Evolutionary conservation across 1,284 basidiomycete genomes (phyloP), one percentile per base, ranked within the genome.

Genomic region (Quambalaria eucalypti): DNA sequence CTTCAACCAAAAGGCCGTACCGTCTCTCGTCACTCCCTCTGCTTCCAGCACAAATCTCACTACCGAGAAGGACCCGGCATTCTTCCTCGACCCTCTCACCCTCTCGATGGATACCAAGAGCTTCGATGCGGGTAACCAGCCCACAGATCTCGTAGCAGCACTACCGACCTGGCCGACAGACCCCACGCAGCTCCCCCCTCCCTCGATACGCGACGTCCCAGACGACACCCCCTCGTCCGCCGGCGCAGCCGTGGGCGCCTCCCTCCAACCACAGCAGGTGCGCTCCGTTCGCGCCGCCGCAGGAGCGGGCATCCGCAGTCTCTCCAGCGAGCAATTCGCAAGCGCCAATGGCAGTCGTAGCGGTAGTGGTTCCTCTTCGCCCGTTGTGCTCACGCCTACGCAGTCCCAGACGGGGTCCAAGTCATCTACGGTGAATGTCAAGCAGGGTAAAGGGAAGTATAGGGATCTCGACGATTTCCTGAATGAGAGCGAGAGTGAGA

Each of bases 381-480:
- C 16, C 36, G 36, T 39, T 21, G 36, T 39, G 4, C 36, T 39
- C 10, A 39, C 36, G 16, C 36, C 36, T 14, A 39, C 36, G 36
- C 16, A 12, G 36, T 21, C 16, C 21, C 36, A 39, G 36, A 39
- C 10, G 16, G 36, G 10, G 21, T 14, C 36, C 16, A 39, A 5
- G 36, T 21, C 36, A n/a, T 21, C 36, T 39, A 14, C 10, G 16
- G 16, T 39, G 36, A 14, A 14, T 39, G 36, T 21, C 4, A 21
- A 21, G 21, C 42, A 46, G 42, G 42, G 42, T 3, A 46, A 59
- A 25, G 52, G 53, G 50, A 56, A 55, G 31, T 73, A 71, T 50
- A 68, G 67, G 49, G 68, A 73, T 31, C 51, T 74, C 28, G 69
- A 74, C 30, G 61, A 64, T 10, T 74, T 74, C 40, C 48, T 74